Conservation (phyloP, 352 stramenopile genomes). For the Thraustotheca clavata region DNA sequence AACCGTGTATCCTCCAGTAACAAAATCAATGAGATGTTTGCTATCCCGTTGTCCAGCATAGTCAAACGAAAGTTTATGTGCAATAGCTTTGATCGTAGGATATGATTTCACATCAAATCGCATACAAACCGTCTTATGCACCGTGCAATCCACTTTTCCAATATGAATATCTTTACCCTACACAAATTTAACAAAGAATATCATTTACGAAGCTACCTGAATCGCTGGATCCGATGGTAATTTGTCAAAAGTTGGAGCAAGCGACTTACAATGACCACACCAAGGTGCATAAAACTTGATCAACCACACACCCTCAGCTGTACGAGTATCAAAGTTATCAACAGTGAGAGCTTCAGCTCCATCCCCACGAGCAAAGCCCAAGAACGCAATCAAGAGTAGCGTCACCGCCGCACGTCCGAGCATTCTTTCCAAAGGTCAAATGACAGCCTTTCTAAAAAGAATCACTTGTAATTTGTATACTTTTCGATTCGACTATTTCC, state of each 20-base stretch:
- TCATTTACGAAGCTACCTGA: neutral
- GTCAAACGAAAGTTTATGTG: constrained; percentile 51
- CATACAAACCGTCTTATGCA: constrained; percentile 59
- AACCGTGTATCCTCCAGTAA: constrained; percentile 59
- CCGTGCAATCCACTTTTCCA: constrained; percentile 73
- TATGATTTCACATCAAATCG: constrained; percentile 76
- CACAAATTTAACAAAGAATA: neutral
- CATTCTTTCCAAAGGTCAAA: too few species aligned
- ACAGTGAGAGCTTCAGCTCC: neutral
- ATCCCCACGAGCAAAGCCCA: neutral
- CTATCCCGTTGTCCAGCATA: constrained; percentile 57
- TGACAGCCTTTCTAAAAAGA: too few species aligned
- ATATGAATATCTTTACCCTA: constrained; percentile 36
- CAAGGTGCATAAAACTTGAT: constrained; percentile 75
- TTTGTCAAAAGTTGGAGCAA: constrained; percentile 25
- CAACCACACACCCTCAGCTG: constrained; percentile 3
- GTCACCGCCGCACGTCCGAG: neutral
- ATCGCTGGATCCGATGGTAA: neutral
- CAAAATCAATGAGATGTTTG: constrained; percentile 43
- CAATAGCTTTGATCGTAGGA: constrained; percentile 70
- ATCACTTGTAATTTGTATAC: too few species aligned
- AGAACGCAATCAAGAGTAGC: neutral
- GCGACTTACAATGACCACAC: constrained; percentile 73
- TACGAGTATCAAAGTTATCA: constrained; percentile 14
- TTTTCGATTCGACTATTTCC: too few species aligned